phyloP scores from a whole-genome alignment of 345 rosid genomes.

The Durio zibethinus region DNA sequence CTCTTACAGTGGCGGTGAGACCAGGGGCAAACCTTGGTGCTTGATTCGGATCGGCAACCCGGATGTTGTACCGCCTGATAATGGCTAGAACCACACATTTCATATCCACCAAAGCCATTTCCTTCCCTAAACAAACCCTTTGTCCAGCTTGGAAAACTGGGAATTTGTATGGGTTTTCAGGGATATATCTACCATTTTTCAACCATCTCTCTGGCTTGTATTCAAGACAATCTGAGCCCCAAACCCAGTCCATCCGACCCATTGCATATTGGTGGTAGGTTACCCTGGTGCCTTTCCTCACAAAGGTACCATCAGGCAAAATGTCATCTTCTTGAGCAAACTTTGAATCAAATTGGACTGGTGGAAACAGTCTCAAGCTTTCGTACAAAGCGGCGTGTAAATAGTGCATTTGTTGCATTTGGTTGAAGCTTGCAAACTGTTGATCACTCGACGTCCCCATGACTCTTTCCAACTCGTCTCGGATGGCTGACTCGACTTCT shows the following conservation, averaged over 20 bases:
- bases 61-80: slow-evolving; percentile 35
- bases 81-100: slow-evolving; percentile 46
- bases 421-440: slow-evolving; percentile 22
- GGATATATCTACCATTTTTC: slow-evolving; percentile 29
- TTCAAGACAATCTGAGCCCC: slow-evolving; percentile 50
- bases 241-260: slow-evolving; percentile 57
- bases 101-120: slow-evolving; percentile 57
- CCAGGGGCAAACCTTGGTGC: slow-evolving; percentile 55
- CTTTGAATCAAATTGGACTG: slow-evolving; percentile 76
- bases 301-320: slow-evolving; percentile 53
- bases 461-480: slow-evolving; percentile 43
- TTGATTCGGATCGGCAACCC: slow-evolving; percentile 30
- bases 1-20: slow-evolving; percentile 68
- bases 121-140: slow-evolving; percentile 67
- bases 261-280: slow-evolving; percentile 61
- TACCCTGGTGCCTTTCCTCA: slow-evolving; percentile 43
- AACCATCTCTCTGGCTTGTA: slow-evolving; percentile 56
- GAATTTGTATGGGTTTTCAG: slow-evolving; percentile 41
- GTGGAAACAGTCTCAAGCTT: slow-evolving; percentile 62
- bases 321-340: slow-evolving; percentile 55
- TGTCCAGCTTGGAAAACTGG: slow-evolving; percentile 69
- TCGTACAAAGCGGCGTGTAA: slow-evolving; percentile 57
- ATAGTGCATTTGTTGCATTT: slow-evolving; percentile 51
- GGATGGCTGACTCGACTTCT: slow-evolving; percentile 40
- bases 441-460: slow-evolving; percentile 32